Evolutionary conservation across 2,329 filamentous ascomycete species (phyloP), one percentile per base, ranked within the genome.

Genomic region (Domatiomyces globalis): DNA sequence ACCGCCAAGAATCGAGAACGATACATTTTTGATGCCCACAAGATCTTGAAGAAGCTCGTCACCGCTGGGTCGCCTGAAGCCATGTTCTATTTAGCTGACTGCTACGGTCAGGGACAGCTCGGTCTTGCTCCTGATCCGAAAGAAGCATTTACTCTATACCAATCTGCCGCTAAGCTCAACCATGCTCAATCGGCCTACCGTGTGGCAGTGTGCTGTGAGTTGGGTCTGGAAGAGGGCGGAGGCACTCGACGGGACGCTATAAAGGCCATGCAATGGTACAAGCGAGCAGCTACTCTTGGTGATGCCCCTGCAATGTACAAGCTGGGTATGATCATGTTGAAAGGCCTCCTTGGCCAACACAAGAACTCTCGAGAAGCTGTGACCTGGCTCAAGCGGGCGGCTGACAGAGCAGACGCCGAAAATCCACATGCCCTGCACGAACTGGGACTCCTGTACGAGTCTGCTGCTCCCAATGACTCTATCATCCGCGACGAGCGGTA

Each of bases 241-340:
- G 92, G 92, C 20, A 96, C 92, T 1, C 81, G 87, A 53, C 85
- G 84, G 61, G 92, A 98, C 63, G 87, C 87, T 0, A 70, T 90
- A 58, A 96, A 96, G 69, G 90, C 92, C 1, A 89, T 96, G 18
- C 90, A 96, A 66, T 98, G 92, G 92, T 98, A 98, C 68, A 88
- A 90, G 66, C 85, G 89, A 44, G 88, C 92, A 5, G 90, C 92
- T 9, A 84, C 84, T 10, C 74, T 96, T 2, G 90, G 92, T 2
- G 90, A 98, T 63, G 84, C 85, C 1, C 85, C 90, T 0, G 92
- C 89, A 27, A 94, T 96, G 87, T 98, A 95, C 73, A 98, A 98
- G 69, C 81, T 96, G 69, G 92, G 92, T 53, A 94, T 95, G 83
- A 94, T 98, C 58, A 73, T 87, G 55, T 78, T 96, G 50, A 96